Conservation (phyloP, 768 basidiomycete species). For the Mycena rebaudengoi region DNA sequence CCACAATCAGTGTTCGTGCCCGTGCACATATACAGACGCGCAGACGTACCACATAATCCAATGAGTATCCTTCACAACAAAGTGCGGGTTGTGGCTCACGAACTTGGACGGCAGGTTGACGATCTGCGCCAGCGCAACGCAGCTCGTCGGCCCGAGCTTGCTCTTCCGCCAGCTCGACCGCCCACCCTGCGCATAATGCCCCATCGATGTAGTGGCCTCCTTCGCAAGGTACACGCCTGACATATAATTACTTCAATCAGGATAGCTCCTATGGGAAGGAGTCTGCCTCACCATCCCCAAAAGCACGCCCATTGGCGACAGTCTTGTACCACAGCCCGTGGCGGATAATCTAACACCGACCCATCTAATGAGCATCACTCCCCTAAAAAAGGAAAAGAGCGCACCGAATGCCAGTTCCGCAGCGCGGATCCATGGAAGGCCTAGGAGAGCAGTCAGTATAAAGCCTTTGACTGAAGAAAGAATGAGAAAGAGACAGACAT, state of each 20-base stretch:
- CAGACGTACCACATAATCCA: constrained; percentile 73
- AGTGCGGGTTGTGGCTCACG: constrained; percentile 58
- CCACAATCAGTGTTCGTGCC: neutral
- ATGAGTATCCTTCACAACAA: constrained; percentile 68
- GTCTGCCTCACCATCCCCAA: constrained; percentile 64
- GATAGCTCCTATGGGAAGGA: neutral
- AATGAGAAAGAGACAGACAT: constrained; percentile 38
- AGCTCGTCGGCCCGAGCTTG: constrained; percentile 51
- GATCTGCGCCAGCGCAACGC: constrained; percentile 70
- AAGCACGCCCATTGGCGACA: constrained; percentile 65
- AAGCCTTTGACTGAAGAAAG: neutral
- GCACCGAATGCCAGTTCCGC: constrained; percentile 76
- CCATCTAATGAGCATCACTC: neutral
- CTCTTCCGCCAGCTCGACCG: constrained; percentile 62
- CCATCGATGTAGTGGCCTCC: constrained; percentile 60
- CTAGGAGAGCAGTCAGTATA: constrained; percentile 36
- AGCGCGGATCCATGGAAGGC: constrained; percentile 76
- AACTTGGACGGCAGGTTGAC: constrained; percentile 68
- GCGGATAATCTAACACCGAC: constrained; percentile 64
- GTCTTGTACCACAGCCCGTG: constrained; percentile 74
- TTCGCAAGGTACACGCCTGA: constrained; percentile 75
- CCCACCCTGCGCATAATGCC: constrained; percentile 46
- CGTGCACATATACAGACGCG: neutral
- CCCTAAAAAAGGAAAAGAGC: constrained; percentile 13
- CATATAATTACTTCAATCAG: neutral